Conservation (phyloP, 306 rosid genomes). For the Trichosanthes cucumerina region DNA sequence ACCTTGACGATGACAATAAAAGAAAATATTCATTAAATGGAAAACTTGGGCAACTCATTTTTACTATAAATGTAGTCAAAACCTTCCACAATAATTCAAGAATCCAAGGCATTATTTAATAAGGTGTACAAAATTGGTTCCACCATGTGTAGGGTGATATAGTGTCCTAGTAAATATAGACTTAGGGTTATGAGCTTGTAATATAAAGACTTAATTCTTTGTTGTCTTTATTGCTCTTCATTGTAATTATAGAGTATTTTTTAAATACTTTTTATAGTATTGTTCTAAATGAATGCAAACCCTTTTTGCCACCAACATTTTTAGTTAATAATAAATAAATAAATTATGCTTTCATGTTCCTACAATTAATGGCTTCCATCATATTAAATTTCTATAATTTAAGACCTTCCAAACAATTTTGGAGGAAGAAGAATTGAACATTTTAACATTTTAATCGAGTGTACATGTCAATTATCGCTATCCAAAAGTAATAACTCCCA, state of each 20-base stretch:
- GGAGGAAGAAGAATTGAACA: no score
- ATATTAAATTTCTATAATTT: no score
- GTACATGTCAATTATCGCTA: no score
- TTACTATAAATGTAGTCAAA: slow-evolving; percentile 1
- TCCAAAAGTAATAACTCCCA: no score
- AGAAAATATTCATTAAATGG: background rate
- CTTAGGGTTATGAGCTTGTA: background rate
- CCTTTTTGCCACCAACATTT: background rate
- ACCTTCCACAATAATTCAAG: background rate
- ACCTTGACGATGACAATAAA: background rate
- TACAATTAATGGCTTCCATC: no score
- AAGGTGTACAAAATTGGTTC: background rate
- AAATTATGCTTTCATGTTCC: no score
- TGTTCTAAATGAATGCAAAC: background rate
- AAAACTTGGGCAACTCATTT: background rate
- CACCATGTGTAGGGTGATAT: background rate
- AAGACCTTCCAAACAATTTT: no score
- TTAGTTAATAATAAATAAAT: background rate
- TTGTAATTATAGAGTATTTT: background rate
- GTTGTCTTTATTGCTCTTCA: background rate
- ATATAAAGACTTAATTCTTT: background rate
- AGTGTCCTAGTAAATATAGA: background rate
- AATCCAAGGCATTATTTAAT: background rate
- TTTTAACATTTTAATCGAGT: no score
- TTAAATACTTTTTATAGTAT: background rate